Evolutionary conservation across 305 asterid species (phyloP), one percentile per base, ranked within the genome.

Genomic region (Salvia sclarea): DNA sequence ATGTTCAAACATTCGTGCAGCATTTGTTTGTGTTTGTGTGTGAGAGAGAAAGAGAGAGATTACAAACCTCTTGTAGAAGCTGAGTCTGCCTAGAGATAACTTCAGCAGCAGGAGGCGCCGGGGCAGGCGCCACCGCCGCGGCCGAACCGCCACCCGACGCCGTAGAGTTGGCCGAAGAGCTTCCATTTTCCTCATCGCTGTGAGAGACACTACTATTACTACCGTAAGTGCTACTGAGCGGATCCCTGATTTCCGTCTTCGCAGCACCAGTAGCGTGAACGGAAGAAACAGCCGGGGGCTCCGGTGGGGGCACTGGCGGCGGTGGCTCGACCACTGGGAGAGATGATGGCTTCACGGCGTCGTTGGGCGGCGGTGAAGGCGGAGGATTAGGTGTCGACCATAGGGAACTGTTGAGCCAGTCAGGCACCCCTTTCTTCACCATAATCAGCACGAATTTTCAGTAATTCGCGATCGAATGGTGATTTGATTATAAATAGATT

Each of bases 381-480:
- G 72, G 81, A 2, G 82, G 80, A 5, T 70, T 78, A 7, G 87
- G 84, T n/a, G 92, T 58, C 6, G 93, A 82, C 97, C 97, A 92
- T 11, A 92, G 79, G 25, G 98, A 86, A 84, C 95, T 92, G 76
- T 92, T 92, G 67, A 92, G 90, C 98, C 98, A 92, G 72, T 92
- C 97, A 11, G 97, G 98, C 14, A 86, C 96, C 64, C 84, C 76
- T 73, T 88, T 83, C 69, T 85, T 86, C 70, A 74, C 86, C 96
- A 86, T 90, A 35, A 63, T 72, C 74, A 3, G 18, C 40, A 45
- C 28, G 25, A 66, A 18, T 13, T 4, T 28, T 16, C 22, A 37
- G 45, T 22, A 59, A 65, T 16, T 61, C 22, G 41, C 16, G 28
- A 48, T 65, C 68, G 35, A 38, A 2, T 48, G 41, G 38, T 37